Base-by-base conservation (phyloP, 2,329 filamentous ascomycete genomes). In the Aspergillus texensis region DNA sequence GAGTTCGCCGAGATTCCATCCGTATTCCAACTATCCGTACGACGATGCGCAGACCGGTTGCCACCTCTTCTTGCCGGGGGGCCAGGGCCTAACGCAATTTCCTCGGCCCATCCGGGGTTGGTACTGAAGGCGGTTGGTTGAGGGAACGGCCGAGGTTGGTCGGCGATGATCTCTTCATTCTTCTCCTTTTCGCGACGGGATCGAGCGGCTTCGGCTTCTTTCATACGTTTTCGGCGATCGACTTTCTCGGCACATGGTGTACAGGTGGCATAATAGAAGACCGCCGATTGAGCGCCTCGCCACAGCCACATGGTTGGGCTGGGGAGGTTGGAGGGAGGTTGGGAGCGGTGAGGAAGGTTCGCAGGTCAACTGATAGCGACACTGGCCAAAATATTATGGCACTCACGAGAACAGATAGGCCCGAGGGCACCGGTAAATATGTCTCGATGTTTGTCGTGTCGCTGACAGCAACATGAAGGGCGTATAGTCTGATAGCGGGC, bases 21-120 rank as follows among this genome's bases (percentile, higher is more conserved):
- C 77, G 67, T 85, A 86, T 66, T 85, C 86, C 66, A 91, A 78
- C 73, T 76, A 21, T 86, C 85, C 57, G 88, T 83, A 67, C 89
- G 84, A 71, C 68, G 68, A 60, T 70, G 68, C 19, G 86, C 88
- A 57, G 80, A 81, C 72, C 86, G 68, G 73, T 80, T 62, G 67
- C 78, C 72, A 74, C 78, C 70, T 79, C 76, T 89, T 85, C 82
- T 79, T 71, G 89, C 89, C 36, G 89, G 89, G 41, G 91, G 85
- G 3, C 87, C 88, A 2, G 94, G 94, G 0, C 94, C 94, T 79
- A 94, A 85, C 66, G 83, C 84, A 68, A 97, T 96, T 78, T 97
- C 94, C 74, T 95, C 91, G 36, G 86, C 83, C 94, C 94, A 97
- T 79, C 92, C 92, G 14, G 90, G 89, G 72, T 97, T 97, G 32